phyloP scores from a whole-genome alignment of 2,329 filamentous ascomycete species.

The Trichophyton equinum region DNA sequence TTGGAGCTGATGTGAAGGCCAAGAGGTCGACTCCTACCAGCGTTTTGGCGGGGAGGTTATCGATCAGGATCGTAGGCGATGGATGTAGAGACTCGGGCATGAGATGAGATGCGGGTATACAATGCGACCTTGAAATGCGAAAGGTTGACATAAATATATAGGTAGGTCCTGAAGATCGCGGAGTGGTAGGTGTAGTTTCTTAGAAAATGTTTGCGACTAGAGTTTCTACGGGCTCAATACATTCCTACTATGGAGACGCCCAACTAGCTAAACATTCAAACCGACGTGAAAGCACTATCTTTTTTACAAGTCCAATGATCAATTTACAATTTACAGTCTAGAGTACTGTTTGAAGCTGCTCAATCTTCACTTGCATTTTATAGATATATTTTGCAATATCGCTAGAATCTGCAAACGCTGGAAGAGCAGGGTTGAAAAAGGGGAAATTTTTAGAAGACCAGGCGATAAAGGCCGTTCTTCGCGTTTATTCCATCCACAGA shows the following conservation, averaged over 20 bases:
- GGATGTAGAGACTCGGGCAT: conserved; percentile 18
- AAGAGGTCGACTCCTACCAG: conserved; percentile 43
- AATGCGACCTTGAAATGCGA: neutral
- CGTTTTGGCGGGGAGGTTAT: conserved; percentile 34
- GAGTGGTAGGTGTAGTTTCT: neutral
- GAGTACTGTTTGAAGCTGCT: neutral
- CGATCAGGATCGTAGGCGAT: conserved; percentile 34
- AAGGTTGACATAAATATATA: neutral
- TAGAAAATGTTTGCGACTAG: neutral
- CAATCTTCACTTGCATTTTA: neutral
- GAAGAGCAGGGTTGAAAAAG: conserved; percentile 2
- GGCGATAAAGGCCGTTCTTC: conserved; percentile 41
- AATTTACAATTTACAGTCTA: neutral
- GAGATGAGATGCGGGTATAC: conserved; percentile 12
- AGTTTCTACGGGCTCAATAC: neutral
- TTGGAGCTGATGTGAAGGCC: conserved; percentile 49
- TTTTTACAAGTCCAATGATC: neutral
- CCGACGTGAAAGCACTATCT: neutral
- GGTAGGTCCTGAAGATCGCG: no score
- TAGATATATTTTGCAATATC: conserved; percentile 4
- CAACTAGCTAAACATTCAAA: neutral
- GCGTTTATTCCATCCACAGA: conserved; percentile 40
- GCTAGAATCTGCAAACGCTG: neutral
- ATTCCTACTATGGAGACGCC: neutral
- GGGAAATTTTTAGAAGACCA: conserved; percentile 33